phyloP scores from a whole-genome alignment of 2,329 filamentous ascomycete species.

The Xylariaceae sp. region DNA sequence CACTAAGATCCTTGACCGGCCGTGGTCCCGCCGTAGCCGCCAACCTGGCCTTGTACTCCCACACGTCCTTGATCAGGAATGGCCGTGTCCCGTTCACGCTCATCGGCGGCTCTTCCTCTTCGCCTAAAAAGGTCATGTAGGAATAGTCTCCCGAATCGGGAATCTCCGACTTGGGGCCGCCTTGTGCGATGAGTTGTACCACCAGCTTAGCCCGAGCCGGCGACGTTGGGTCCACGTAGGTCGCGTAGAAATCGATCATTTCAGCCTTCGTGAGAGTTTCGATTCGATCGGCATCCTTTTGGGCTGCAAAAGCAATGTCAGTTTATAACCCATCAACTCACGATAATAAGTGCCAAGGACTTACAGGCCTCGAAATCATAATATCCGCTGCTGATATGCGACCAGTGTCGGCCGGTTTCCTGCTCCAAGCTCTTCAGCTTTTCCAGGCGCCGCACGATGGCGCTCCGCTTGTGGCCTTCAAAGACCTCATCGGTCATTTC shows the following conservation, averaged over 20 bases:
- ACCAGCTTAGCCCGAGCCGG: slow-evolving; percentile 73
- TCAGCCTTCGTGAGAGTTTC: slow-evolving; percentile 72
- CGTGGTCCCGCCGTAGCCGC: slow-evolving; percentile 67
- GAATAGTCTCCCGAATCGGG: too few relatives aligned
- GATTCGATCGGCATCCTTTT: slow-evolving; percentile 72
- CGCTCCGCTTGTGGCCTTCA: slow-evolving; percentile 82
- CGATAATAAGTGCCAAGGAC: slow-evolving; percentile 31
- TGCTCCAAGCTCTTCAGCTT: slow-evolving; percentile 88
- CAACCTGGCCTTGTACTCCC: slow-evolving; percentile 73
- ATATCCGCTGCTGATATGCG: slow-evolving; percentile 76
- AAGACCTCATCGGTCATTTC: slow-evolving; percentile 82
- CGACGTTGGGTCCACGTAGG: slow-evolving; percentile 72
- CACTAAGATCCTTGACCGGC: slow-evolving; percentile 69
- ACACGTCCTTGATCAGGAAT: slow-evolving; percentile 69
- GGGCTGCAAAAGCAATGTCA: slow-evolving; percentile 47
- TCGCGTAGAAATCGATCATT: slow-evolving; percentile 72
- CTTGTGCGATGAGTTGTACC: slow-evolving; percentile 77
- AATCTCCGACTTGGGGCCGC: slow-evolving; percentile 40
- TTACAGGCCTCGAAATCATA: slow-evolving; percentile 85
- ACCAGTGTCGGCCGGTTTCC: slow-evolving; percentile 79
- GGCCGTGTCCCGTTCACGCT: slow-evolving; percentile 50
- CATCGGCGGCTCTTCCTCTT: slow-evolving; percentile 34
- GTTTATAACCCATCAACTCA: background rate
- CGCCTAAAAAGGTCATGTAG: too few relatives aligned
- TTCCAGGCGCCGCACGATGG: slow-evolving; percentile 82